A percentile compares a stretch with the other conserved stretches of the same genome.
Conservation (phyloP, 2,329 filamentous ascomycete genomes). For the Paradendryphiella salina region DNA sequence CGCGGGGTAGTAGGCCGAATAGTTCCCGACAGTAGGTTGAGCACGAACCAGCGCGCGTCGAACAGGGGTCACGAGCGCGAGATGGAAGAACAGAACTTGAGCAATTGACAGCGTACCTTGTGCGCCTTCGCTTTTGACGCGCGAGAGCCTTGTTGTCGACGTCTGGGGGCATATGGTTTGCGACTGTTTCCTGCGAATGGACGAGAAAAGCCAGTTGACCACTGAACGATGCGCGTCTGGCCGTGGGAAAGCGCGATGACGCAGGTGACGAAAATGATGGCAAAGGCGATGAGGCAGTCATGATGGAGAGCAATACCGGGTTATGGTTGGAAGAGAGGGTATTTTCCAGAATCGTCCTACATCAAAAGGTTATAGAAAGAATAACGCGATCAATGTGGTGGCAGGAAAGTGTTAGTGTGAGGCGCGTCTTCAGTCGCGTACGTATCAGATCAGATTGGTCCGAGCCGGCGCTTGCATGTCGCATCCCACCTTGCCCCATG, state of each 20-base stretch:
- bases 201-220: slow-evolving; percentile 60
- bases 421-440: slow-evolving; percentile 20
- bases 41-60: slow-evolving; percentile 42
- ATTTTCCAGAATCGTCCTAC: slow-evolving; percentile 12
- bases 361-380: slow-evolving; percentile 17
- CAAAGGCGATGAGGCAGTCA: slow-evolving; percentile 32
- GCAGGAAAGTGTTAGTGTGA: slow-evolving; percentile 29
- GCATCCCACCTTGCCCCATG: slow-evolving; percentile 12
- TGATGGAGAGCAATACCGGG: slow-evolving; percentile 10
- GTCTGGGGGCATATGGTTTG: slow-evolving; percentile 59
- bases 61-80: slow-evolving; percentile 23
- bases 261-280: slow-evolving; percentile 33
- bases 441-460: slow-evolving; percentile 17
- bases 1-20: slow-evolving; percentile 24
- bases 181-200: slow-evolving; percentile 61
- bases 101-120: slow-evolving; percentile 55
- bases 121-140: slow-evolving; percentile 64
- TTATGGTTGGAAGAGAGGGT: background rate
- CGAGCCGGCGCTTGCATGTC: slow-evolving; percentile 24
- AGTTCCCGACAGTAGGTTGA: slow-evolving; percentile 21
- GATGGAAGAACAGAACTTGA: slow-evolving; percentile 16
- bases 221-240: slow-evolving; percentile 34
- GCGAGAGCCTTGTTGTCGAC: slow-evolving; percentile 63
- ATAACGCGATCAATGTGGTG: slow-evolving; percentile 28
- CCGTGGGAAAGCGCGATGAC: slow-evolving; percentile 23